These are phyloP conservation scores for Moniliophthora roreri DNA, from an alignment of 1,284 basidiomycete species.

Conservation along the genomic window DNA sequence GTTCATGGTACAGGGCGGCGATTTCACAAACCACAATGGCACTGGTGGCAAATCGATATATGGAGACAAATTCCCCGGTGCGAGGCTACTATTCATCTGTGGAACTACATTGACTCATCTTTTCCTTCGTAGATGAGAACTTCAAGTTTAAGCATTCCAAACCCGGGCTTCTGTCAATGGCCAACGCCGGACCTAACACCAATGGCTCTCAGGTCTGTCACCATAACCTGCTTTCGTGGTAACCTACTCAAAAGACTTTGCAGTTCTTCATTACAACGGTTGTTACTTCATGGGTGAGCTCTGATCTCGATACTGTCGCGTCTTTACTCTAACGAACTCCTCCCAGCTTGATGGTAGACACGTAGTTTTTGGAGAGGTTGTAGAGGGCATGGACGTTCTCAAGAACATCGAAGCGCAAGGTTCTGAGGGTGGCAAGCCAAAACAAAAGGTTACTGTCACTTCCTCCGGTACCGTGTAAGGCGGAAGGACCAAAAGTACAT, in stretches of 20 bases:
- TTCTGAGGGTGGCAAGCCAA: not conserved
- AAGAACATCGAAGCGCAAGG: not conserved
- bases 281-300: constrained; percentile 44
- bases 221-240: not conserved
- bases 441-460: not conserved
- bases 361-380: constrained; percentile 2
- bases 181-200: constrained; percentile 74
- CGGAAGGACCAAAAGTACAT: not conserved
- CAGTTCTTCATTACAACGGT: constrained; percentile 83
- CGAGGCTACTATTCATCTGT: constrained; percentile 15
- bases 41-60: constrained; percentile 95
- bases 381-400: constrained; percentile 1
- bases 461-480: not conserved
- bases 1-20: constrained; percentile 66
- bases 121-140: constrained; percentile 71
- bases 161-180: constrained; percentile 90
- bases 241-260: constrained; percentile 22
- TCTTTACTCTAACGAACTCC: not conserved
- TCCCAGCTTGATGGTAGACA: constrained; percentile 65
- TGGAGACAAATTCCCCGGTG: constrained; percentile 80
- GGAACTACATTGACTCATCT: constrained; percentile 1
- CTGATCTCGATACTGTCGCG: not conserved
- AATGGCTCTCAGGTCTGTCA: constrained; percentile 47
- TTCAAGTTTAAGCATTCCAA: constrained; percentile 80
- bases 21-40: constrained; percentile 74